These are phyloP conservation scores for Teunomyces atbi DNA, from an alignment of 805 yeast genomes.

Conservation along the genomic window DNA sequence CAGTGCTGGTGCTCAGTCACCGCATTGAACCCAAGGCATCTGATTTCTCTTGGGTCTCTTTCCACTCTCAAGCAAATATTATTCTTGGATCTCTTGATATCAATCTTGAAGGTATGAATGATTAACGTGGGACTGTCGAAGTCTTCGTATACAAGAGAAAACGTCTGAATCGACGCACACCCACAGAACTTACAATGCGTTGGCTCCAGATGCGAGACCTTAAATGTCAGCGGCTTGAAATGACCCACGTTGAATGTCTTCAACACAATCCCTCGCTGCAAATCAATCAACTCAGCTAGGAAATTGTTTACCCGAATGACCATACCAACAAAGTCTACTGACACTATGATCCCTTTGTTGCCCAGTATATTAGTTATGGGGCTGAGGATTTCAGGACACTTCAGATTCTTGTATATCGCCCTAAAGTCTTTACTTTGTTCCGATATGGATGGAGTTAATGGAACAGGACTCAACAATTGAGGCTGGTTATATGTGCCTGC, in stretches of 20 bases:
- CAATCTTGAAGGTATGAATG: slow-evolving; percentile 70
- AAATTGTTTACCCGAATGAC: slow-evolving; percentile 56
- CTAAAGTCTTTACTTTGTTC: neutral
- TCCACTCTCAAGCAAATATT: slow-evolving; percentile 85
- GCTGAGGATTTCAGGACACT: neutral
- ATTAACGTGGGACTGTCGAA: slow-evolving; percentile 54
- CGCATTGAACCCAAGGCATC: slow-evolving; percentile 82
- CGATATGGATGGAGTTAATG: neutral
- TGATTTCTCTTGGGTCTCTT: slow-evolving; percentile 87
- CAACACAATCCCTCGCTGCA: slow-evolving; percentile 72
- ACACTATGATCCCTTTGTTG: slow-evolving; percentile 42
- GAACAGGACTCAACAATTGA: slow-evolving; percentile 11
- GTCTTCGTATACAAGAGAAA: slow-evolving; percentile 72
- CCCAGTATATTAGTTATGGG: slow-evolving; percentile 14
- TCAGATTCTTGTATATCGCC: neutral
- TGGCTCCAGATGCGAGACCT: slow-evolving; percentile 79
- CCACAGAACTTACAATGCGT: slow-evolving; percentile 92
- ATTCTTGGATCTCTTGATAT: slow-evolving; percentile 66
- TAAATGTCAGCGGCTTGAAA: slow-evolving; percentile 57
- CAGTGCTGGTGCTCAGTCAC: slow-evolving; percentile 70
- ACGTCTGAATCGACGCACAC: slow-evolving; percentile 71
- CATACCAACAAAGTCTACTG: slow-evolving; percentile 75
- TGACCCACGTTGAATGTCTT: slow-evolving; percentile 60
- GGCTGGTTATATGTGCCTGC: slow-evolving; percentile 45
- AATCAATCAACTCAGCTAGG: slow-evolving; percentile 68